Evolutionary conservation across 2,329 filamentous ascomycete genomes (phyloP).

Genomic region (Neopestalotiopsis clavispora): DNA sequence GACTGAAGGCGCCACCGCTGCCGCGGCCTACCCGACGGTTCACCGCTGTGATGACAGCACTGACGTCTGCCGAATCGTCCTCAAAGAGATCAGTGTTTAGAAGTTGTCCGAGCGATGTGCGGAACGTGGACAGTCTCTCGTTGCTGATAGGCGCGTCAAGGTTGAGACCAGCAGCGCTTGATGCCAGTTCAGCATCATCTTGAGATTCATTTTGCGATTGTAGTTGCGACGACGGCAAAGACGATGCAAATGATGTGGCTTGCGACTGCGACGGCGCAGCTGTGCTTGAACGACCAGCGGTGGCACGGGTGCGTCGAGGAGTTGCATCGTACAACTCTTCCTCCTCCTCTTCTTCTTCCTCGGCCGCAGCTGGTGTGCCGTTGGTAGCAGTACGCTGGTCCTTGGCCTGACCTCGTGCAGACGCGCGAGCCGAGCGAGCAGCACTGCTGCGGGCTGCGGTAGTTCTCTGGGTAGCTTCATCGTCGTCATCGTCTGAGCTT

Average conservation of each 20-base stretch:
- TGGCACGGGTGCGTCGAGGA: constrained; percentile 46
- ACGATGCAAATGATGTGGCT: constrained; percentile 75
- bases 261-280: constrained; percentile 44
- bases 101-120: constrained; percentile 79
- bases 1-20: constrained; percentile 66
- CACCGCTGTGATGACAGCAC: constrained; percentile 76
- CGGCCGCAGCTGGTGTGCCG: constrained; percentile 41
- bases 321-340: constrained; percentile 52
- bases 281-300: constrained; percentile 35
- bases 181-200: constrained; percentile 43
- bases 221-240: constrained; percentile 75
- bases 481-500: constrained; percentile 62
- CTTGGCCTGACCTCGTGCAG: constrained; percentile 29
- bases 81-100: constrained; percentile 84
- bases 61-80: constrained; percentile 80
- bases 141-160: constrained; percentile 57
- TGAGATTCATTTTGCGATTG: constrained; percentile 48
- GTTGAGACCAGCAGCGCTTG: constrained; percentile 42
- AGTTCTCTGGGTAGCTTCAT: constrained; percentile 31
- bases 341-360: constrained; percentile 43
- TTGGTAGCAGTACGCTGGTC: constrained; percentile 31
- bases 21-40: constrained; percentile 69
- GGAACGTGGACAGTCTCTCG: constrained; percentile 75
- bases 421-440: constrained; percentile 37
- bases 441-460: constrained; percentile 45